Conservation (phyloP, 805 yeast genomes). For the Saturnispora galanensis region DNA sequence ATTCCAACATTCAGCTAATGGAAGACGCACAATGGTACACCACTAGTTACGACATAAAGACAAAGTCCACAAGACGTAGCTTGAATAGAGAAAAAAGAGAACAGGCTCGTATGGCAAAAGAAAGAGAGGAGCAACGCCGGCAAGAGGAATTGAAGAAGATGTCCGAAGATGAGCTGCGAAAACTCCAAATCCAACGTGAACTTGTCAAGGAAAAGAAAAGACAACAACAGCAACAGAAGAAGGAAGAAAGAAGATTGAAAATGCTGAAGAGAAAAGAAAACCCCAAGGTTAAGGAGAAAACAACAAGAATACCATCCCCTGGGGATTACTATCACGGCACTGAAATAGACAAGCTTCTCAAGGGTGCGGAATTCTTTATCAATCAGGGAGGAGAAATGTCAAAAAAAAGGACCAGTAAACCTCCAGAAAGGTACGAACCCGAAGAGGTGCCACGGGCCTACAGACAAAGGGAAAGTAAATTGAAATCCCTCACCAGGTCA, state of each 20-base stretch:
- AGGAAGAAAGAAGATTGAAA: constrained; percentile 3
- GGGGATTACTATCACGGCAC: constrained; percentile 3
- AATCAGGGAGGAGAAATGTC: constrained; percentile 17
- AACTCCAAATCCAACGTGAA: constrained; percentile 8
- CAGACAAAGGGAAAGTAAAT: constrained; percentile 5
- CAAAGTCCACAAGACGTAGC: not conserved
- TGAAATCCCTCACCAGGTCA: not conserved
- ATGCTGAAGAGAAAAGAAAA: not conserved
- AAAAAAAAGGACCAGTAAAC: constrained; percentile 15
- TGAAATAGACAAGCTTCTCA: constrained; percentile 14
- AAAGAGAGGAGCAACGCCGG: not conserved
- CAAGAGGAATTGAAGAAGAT: constrained; percentile 11
- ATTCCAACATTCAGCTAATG: too few relatives aligned
- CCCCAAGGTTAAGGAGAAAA: not conserved
- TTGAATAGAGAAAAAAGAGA: not conserved
- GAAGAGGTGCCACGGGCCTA: constrained; percentile 6
- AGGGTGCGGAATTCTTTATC: constrained; percentile 21
- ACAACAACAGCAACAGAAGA: constrained; percentile 2
- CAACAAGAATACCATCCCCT: not conserved
- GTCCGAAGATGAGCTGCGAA: constrained; percentile 9
- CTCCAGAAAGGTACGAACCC: constrained; percentile 17
- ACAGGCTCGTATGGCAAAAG: not conserved
- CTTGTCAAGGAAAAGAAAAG: not conserved
- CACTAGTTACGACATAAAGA: too few relatives aligned
- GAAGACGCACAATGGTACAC: too few relatives aligned